These are phyloP conservation scores for Fusarium setosum DNA, from an alignment of 2,329 filamentous ascomycete species.

Conservation along the genomic window DNA sequence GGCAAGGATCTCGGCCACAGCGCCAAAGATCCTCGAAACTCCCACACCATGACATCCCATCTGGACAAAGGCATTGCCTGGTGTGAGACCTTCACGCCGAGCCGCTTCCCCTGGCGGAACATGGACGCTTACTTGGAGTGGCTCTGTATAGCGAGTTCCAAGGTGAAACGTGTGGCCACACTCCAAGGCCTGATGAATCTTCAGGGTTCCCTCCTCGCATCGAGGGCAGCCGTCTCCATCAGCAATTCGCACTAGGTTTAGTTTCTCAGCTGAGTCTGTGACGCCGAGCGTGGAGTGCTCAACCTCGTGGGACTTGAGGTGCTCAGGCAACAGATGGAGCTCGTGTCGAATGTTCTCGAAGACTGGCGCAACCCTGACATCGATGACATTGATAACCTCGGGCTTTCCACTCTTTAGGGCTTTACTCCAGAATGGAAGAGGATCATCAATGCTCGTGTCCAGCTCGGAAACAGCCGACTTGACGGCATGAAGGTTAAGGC, in stretches of 20 bases:
- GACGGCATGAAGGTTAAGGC: slow-evolving; percentile 67
- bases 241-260: slow-evolving; percentile 74
- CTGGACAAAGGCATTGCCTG: slow-evolving; percentile 68
- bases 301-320: slow-evolving; percentile 21
- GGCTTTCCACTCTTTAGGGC: slow-evolving; percentile 41
- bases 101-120: slow-evolving; percentile 39
- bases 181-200: slow-evolving; percentile 81
- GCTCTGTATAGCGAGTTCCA: slow-evolving; percentile 85
- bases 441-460: slow-evolving; percentile 76
- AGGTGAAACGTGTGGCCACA: slow-evolving; percentile 96
- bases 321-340: slow-evolving; percentile 41
- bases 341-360: slow-evolving; percentile 39
- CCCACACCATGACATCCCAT: slow-evolving; percentile 99
- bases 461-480: slow-evolving; percentile 75
- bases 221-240: slow-evolving; percentile 79
- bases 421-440: slow-evolving; percentile 63
- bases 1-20: slow-evolving; percentile 80
- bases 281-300: slow-evolving; percentile 41
- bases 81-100: slow-evolving; percentile 19
- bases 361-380: slow-evolving; percentile 43
- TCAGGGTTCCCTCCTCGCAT: slow-evolving; percentile 73
- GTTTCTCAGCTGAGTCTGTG: slow-evolving; percentile 48
- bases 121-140: slow-evolving; percentile 73
- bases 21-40: slow-evolving; percentile 88
- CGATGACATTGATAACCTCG: slow-evolving; percentile 50